Evolutionary conservation across 345 rosid species (phyloP).

Genomic region (Gynandropsis gynandra): DNA sequence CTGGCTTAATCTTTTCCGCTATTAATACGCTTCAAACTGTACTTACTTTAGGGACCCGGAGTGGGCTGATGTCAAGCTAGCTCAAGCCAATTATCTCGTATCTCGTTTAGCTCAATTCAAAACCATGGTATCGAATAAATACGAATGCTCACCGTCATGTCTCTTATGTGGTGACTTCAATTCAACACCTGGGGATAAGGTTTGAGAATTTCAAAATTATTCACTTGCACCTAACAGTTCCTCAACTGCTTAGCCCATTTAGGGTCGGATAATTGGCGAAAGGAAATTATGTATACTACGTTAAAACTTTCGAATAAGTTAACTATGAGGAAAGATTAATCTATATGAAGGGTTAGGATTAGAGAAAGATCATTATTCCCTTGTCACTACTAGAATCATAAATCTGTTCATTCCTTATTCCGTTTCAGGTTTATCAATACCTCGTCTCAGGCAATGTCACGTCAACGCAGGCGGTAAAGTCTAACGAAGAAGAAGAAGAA

Average conservation of each 20-base stretch:
- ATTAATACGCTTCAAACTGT: constrained; percentile 7
- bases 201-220: constrained; percentile 17
- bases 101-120: constrained; percentile 60
- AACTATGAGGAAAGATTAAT: too few relatives aligned
- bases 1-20: too few relatives aligned
- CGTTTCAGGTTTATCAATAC: constrained; percentile 68
- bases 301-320: too few relatives aligned
- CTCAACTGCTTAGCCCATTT: too few relatives aligned
- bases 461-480: constrained; percentile 11
- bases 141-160: constrained; percentile 52
- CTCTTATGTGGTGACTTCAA: constrained; percentile 90
- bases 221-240: too few relatives aligned
- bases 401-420: not conserved
- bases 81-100: constrained; percentile 80
- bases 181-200: constrained; percentile 82
- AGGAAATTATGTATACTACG: too few relatives aligned
- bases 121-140: constrained; percentile 44
- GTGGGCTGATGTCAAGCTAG: constrained; percentile 90
- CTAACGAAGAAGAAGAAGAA: constrained; percentile 29
- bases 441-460: constrained; percentile 51
- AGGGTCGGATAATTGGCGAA: too few relatives aligned
- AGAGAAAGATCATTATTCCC: not conserved
- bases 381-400: too few relatives aligned
- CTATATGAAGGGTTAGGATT: not conserved
- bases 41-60: constrained; percentile 71